Percentiles rank a stretch among this genome's conserved stretches.
Evolutionary conservation across 768 basidiomycete genomes (phyloP).

Genomic region (Auricularia cornea): DNA sequence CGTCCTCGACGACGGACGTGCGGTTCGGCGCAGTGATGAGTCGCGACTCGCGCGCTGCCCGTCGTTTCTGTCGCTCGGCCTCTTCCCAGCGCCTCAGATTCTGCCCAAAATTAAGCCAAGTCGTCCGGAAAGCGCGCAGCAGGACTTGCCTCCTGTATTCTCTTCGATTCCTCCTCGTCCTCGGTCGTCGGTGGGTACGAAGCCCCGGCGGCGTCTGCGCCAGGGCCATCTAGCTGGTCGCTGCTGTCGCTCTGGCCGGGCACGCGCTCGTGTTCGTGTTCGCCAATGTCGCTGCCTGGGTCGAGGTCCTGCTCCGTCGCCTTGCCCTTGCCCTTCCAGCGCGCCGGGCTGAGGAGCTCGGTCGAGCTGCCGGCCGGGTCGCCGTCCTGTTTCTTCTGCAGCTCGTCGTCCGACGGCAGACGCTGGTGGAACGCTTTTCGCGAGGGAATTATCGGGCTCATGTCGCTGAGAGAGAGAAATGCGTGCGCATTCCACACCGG

Average conservation of each 20-base stretch:
- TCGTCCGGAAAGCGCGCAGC: neutral
- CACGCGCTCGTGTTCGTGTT: conserved; percentile 18
- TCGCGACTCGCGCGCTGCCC: conserved; percentile 53
- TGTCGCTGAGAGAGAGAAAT: neutral
- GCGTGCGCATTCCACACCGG: neutral
- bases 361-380: neutral
- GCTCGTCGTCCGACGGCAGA: neutral
- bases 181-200: conserved; percentile 61
- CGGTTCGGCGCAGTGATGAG: neutral
- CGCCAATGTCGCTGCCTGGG: conserved; percentile 17
- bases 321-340: conserved; percentile 20
- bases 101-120: conserved; percentile 28
- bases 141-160: conserved; percentile 58
- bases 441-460: neutral
- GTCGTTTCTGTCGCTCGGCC: conserved; percentile 67
- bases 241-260: conserved; percentile 25
- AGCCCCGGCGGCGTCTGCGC: conserved; percentile 17
- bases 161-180: conserved; percentile 56
- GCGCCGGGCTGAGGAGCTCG: neutral
- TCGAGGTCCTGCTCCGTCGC: conserved; percentile 20
- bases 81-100: conserved; percentile 72
- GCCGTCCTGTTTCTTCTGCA: neutral
- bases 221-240: conserved; percentile 17
- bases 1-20: neutral
- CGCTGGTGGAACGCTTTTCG: neutral